These are phyloP conservation scores for Penicillium odoratum DNA, from an alignment of 495 filamentous ascomycete genomes.

Conservation along the genomic window DNA sequence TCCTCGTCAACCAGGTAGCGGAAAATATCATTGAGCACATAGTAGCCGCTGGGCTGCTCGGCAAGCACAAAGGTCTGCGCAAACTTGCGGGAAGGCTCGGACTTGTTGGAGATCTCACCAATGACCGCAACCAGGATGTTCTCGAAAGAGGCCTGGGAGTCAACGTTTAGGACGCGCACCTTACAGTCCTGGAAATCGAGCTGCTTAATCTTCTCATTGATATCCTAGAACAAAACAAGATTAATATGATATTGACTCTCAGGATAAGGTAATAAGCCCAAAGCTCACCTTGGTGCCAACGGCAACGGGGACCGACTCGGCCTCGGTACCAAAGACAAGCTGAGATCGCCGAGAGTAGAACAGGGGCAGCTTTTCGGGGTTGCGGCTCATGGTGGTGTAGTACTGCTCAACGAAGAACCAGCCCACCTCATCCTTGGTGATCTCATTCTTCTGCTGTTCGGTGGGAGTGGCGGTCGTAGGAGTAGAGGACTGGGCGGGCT, in stretches of 20 bases:
- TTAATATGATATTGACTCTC: background rate
- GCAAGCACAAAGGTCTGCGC: constrained; percentile 98
- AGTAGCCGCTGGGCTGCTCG: constrained; percentile 94
- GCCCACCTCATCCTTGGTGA: constrained; percentile 84
- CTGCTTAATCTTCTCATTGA: constrained; percentile 88
- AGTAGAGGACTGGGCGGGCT: constrained; percentile 46
- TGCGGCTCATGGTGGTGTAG: constrained; percentile 94
- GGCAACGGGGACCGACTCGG: constrained; percentile 77
- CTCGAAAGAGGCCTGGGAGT: constrained; percentile 87
- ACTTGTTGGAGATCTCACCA: constrained; percentile 94
- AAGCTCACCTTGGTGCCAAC: constrained; percentile 79
- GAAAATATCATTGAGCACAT: constrained; percentile 97
- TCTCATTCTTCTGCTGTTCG: constrained; percentile 46
- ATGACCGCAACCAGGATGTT: constrained; percentile 97
- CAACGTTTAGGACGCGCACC: constrained; percentile 96
- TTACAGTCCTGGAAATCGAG: constrained; percentile 97
- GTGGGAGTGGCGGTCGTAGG: constrained; percentile 41
- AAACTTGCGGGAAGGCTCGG: constrained; percentile 86
- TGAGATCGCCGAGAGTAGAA: constrained; percentile 84
- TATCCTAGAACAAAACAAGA: constrained; percentile 49
- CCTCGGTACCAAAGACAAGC: constrained; percentile 81
- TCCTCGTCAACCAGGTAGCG: constrained; percentile 85
- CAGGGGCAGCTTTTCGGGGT: constrained; percentile 86
- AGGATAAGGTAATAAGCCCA: background rate
- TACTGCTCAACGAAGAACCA: constrained; percentile 99